Evolutionary conservation across 2,329 filamentous ascomycete species (phyloP), one percentile per base, ranked within the genome.

Genomic region (Talaromyces rugulosus): DNA sequence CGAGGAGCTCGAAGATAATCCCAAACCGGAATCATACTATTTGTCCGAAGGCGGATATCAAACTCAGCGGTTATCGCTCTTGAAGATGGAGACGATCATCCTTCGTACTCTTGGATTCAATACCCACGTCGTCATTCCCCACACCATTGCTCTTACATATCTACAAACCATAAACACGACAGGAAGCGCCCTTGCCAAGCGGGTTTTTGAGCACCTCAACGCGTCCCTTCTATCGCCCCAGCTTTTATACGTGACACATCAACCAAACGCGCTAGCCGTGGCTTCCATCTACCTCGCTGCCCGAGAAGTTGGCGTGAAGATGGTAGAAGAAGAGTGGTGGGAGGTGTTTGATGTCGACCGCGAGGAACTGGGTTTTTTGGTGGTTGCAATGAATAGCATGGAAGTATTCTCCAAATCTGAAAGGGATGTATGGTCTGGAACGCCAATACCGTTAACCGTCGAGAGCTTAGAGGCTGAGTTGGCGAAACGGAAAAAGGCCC

Each of bases 311-410:
- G 87, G 84, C 0, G 85, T 90, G 12, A 92, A 91, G 74, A 83
- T 97, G 77, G 92, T 94, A 0, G 89, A 90, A 65, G 86, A 85
- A 55, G 88, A 91, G 65, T 99, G 95, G 95, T 99, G 95, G 95
- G 93, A 97, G 75, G 91, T 98, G 0, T 98, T 98, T 74, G 95
- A 99, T 75, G 91, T 95, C 7, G 93, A 97, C 70, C 83, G 95
- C 57, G 95, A 99, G 79, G 92, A 96, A 73, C 81, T 99, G 40
- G 95, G 95, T 0, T 98, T 98, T 68, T 77, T 98, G 62, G 92
- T 96, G 3, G 91, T 97, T 11, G 92, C 84, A 0, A 85, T 97
- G 84, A 81, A 87, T 64, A 97, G 93, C 69, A 79, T 96, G 60
- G 87, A 89, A 65, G 87, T 85, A 0, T 92, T 89, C 77, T 86